Evolutionary conservation across 495 filamentous ascomycete species (phyloP), one percentile per base, ranked within the genome.

Genomic region (Chlorociboria aeruginascens): DNA sequence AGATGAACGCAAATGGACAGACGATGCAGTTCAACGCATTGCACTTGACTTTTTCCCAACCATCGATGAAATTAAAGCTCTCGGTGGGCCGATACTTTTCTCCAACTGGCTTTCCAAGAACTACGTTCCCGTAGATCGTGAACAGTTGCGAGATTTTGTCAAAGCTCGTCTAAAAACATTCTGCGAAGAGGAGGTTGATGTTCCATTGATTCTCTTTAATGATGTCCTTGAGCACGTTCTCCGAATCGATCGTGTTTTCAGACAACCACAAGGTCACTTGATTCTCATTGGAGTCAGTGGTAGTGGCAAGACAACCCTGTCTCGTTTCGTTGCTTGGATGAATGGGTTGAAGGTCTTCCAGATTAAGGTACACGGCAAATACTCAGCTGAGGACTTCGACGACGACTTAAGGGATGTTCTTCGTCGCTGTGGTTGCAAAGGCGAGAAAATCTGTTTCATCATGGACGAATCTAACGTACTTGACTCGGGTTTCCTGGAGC

Each of bases 41-140:
- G 92, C 92, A 8, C 63, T 92, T 40, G 85, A 95, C 41, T 76
- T 86, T 59, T 99, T 99, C 76, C 92, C 90, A 1, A 90, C 76
- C 14, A 89, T 97, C 53, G 84, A 96, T 52, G 81, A 94, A 42
- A 68, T 81, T 30, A 83, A 85, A 57, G 89, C 93, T 31, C 73
- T 99, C n/a, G 84, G 85, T 55, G 86, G 85, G 0, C 92, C 92
- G 3, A 97, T 99, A 43, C 67, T 99, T 29, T 99, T 89, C 71
- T 99, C 92, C 7, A 99, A 97, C 64, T 99, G 92, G 92, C 76
- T 97, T n/a, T 96, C 90, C 17, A 97, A 94, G 76, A 81, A 99
- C 61, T 99, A 99, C 59, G 80, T 97, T 17, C 89, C 92, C 17
- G 92, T 99, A 40, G 92, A 93, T 48, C 85, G 92, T 55, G 89